phyloP scores from a whole-genome alignment of 345 rosid species.

The Cardiospermum halicacabum region DNA sequence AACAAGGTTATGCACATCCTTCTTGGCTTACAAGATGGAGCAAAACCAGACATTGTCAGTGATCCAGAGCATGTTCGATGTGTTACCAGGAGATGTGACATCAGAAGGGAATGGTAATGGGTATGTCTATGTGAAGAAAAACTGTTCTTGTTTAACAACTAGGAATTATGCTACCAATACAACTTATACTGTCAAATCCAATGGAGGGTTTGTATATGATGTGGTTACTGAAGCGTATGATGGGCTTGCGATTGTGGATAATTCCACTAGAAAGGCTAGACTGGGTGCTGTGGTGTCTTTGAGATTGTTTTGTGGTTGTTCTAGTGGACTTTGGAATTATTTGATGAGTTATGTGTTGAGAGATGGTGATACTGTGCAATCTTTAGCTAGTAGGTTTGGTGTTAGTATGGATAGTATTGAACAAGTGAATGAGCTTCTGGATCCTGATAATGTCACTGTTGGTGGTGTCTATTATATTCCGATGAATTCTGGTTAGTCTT shows the following conservation, averaged over 20 bases:
- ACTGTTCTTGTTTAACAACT: constrained; percentile 76
- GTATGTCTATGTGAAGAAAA: constrained; percentile 67
- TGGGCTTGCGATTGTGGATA: constrained; percentile 67
- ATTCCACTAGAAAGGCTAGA: constrained; percentile 46
- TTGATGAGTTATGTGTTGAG: constrained; percentile 81
- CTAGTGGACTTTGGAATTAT: constrained; percentile 93
- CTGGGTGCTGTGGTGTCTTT: constrained; percentile 64
- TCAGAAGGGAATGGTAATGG: constrained; percentile 33
- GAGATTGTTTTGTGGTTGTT: constrained; percentile 89
- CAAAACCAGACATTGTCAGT: constrained; percentile 52
- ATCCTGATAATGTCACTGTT: constrained; percentile 74
- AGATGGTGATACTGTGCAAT: constrained; percentile 76
- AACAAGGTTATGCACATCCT: constrained; percentile 71
- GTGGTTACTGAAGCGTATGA: constrained; percentile 59
- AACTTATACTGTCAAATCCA: constrained; percentile 70
- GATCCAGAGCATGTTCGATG: constrained; percentile 95
- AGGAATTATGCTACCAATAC: constrained; percentile 68
- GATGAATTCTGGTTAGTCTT: constrained; percentile 69
- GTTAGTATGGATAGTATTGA: constrained; percentile 91
- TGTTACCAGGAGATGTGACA: constrained; percentile 55
- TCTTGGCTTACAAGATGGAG: constrained; percentile 72
- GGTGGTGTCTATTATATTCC: constrained; percentile 79
- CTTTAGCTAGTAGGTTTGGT: constrained; percentile 84
- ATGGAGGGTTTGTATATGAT: constrained; percentile 51
- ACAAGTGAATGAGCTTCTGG: constrained; percentile 55